phyloP scores from a whole-genome alignment of 768 basidiomycete species.

The Mycena polygramma region DNA sequence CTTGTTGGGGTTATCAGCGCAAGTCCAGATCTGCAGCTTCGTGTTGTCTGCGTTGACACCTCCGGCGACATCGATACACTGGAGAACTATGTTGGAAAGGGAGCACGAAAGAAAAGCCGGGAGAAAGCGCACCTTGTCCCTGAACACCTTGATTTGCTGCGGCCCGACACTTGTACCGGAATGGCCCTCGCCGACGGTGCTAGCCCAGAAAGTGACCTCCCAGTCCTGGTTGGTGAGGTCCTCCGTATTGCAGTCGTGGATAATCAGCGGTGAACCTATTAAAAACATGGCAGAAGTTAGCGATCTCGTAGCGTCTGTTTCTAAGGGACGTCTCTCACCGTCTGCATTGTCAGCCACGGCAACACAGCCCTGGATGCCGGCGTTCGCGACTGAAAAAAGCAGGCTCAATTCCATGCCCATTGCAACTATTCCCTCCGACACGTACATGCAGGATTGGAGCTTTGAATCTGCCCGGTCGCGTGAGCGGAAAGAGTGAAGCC shows the following conservation, averaged over 20 bases:
- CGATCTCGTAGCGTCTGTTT: no score
- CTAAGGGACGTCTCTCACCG: no score
- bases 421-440: no score
- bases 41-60: conserved; percentile 19
- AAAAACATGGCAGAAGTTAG: no score
- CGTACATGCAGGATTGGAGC: no score
- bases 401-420: no score
- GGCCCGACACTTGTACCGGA: not conserved
- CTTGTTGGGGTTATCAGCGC: conserved; percentile 1
- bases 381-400: no score
- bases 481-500: no score
- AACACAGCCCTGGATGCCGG: no score
- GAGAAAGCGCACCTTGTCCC: conserved; percentile 12
- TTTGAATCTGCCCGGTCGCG: no score
- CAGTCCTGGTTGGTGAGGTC: conserved; percentile 15
- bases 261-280: no score
- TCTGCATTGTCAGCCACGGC: not conserved
- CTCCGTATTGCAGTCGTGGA: conserved; percentile 22
- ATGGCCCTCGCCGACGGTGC: no score
- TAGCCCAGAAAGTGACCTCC: not conserved
- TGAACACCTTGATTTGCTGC: conserved; percentile 5
- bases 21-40: conserved; percentile 19
- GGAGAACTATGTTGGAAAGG: not conserved
- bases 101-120: not conserved
- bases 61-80: not conserved